A percentile compares a stretch with the other conserved stretches of the same genome.
These are phyloP conservation scores for Zasmidium cellare DNA, from an alignment of 2,329 filamentous ascomycete genomes.

Conservation along the genomic window DNA sequence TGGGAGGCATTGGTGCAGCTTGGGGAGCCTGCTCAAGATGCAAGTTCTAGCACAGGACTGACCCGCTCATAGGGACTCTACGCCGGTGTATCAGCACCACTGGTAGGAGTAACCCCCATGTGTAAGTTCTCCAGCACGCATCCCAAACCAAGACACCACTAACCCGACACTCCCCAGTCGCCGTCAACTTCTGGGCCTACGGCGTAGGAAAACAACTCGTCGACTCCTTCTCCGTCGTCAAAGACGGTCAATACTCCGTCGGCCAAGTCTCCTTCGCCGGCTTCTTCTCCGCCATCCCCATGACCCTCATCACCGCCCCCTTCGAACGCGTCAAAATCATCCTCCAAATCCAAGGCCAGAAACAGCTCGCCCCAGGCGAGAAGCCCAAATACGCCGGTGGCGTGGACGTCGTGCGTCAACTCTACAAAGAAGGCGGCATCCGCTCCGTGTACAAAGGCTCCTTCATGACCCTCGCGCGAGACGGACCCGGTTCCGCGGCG, in stretches of 20 bases:
- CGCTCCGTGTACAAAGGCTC: constrained; percentile 90
- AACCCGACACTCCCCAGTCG: constrained; percentile 46
- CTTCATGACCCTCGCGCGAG: constrained; percentile 86
- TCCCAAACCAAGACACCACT: too few relatives aligned
- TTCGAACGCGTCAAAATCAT: constrained; percentile 99
- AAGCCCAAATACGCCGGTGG: constrained; percentile 90
- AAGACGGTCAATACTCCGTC: constrained; percentile 73
- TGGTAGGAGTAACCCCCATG: constrained; percentile 97
- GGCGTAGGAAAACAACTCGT: constrained; percentile 93
- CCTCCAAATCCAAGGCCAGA: constrained; percentile 94
- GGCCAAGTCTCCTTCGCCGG: constrained; percentile 87
- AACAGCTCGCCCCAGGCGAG: constrained; percentile 78
- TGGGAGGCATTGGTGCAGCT: neutral
- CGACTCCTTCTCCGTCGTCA: constrained; percentile 62
- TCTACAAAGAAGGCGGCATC: constrained; percentile 88
- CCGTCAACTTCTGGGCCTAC: constrained; percentile 78
- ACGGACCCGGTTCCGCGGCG: constrained; percentile 87
- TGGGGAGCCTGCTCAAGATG: neutral
- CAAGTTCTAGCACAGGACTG: neutral
- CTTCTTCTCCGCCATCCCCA: constrained; percentile 96
- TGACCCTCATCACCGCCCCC: constrained; percentile 97
- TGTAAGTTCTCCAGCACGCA: constrained; percentile 68
- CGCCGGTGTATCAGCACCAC: constrained; percentile 91
- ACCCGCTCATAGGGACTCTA: constrained; percentile 68
- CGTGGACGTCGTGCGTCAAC: constrained; percentile 84